Evolutionary conservation across 2,329 filamentous ascomycete genomes (phyloP).

Genomic region (Arthrinium puccinioides): DNA sequence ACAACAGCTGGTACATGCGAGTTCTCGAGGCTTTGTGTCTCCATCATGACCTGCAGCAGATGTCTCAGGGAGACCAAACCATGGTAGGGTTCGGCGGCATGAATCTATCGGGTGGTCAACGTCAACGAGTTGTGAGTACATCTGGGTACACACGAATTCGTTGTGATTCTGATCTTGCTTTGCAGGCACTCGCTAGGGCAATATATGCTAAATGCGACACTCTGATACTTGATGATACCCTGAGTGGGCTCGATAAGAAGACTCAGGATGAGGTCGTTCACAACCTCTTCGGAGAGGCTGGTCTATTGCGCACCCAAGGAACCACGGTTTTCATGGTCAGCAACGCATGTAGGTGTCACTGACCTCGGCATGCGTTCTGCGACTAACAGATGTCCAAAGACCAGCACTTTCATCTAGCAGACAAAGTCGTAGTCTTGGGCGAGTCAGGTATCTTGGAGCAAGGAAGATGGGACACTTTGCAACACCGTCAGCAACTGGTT

Average conservation of each 20-base stretch:
- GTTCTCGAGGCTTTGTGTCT: constrained; percentile 19
- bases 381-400: constrained; percentile 23
- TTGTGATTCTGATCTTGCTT: neutral
- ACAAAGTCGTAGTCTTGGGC: constrained; percentile 32
- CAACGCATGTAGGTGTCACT: too few relatives aligned
- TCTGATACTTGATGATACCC: constrained; percentile 26
- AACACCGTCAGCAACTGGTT: constrained; percentile 18
- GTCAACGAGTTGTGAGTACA: constrained; percentile 19
- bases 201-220: constrained; percentile 21
- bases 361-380: too few relatives aligned
- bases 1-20: constrained; percentile 21
- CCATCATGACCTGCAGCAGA: constrained; percentile 11
- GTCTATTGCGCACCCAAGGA: constrained; percentile 17
- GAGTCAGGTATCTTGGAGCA: constrained; percentile 26
- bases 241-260: constrained; percentile 27
- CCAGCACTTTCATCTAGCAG: constrained; percentile 30
- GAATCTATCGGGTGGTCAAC: constrained; percentile 21
- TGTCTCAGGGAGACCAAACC: constrained; percentile 14
- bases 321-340: constrained; percentile 27
- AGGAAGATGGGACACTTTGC: constrained; percentile 29
- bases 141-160: too few relatives aligned
- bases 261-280: constrained; percentile 22
- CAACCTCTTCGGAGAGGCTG: constrained; percentile 21
- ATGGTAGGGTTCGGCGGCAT: constrained; percentile 12
- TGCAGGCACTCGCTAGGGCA: constrained; percentile 28